Percentiles rank a stretch among this genome's conserved stretches.
phyloP scores from a whole-genome alignment of 768 basidiomycete species.

The Phaeotremella fagi region DNA sequence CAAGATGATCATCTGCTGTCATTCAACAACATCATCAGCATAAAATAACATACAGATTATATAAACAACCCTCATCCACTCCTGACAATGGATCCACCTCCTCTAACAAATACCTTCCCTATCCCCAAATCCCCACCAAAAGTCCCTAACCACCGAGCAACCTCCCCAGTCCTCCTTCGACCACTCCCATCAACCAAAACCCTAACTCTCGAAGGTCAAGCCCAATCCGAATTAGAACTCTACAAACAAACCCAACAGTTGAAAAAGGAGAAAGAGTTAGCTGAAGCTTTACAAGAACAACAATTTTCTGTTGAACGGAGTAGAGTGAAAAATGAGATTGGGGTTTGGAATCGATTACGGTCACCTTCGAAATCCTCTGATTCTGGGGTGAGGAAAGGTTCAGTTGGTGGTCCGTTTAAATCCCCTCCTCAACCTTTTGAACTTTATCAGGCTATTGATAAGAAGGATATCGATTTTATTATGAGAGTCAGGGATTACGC shows the following conservation, averaged over 20 bases:
- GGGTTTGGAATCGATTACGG: background rate
- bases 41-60: background rate
- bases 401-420: slow-evolving; percentile 6
- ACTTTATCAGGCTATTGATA: slow-evolving; percentile 78
- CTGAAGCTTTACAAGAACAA: slow-evolving; percentile 44
- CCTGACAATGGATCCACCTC: background rate
- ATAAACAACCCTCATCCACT: background rate
- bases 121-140: background rate
- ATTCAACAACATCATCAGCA: too few species aligned
- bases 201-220: slow-evolving; percentile 24
- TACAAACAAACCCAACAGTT: slow-evolving; percentile 30
- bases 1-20: too few species aligned
- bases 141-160: slow-evolving; percentile 12
- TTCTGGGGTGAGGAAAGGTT: background rate
- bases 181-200: slow-evolving; percentile 28
- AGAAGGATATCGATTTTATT: slow-evolving; percentile 64
- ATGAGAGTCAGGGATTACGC: slow-evolving; percentile 44
- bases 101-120: background rate
- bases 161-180: slow-evolving; percentile 34
- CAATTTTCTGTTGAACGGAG: slow-evolving; percentile 28
- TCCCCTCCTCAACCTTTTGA: slow-evolving; percentile 58
- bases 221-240: slow-evolving; percentile 36
- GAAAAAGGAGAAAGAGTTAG: slow-evolving; percentile 29
- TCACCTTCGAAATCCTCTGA: too few species aligned
- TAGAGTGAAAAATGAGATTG: background rate